These are phyloP conservation scores for Spiromastix sp. DNA, from an alignment of 2,329 filamentous ascomycete species.

Conservation along the genomic window DNA sequence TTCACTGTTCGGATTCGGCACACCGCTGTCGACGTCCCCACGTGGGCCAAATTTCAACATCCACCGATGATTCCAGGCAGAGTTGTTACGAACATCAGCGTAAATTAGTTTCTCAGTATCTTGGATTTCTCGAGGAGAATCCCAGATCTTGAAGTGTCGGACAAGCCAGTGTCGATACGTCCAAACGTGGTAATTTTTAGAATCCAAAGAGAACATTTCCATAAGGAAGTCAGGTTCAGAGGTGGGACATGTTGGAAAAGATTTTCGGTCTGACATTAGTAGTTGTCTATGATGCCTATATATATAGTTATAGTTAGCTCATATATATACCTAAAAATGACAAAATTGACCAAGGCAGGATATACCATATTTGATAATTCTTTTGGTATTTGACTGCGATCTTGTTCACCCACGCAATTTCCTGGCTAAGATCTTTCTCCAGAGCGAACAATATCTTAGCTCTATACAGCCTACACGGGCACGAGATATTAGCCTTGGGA, in stretches of 20 bases:
- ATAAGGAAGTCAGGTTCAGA: constrained; percentile 67
- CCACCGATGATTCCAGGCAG: constrained; percentile 94
- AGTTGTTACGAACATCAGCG: constrained; percentile 86
- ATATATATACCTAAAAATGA: constrained; percentile 49
- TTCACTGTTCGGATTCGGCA: constrained; percentile 17
- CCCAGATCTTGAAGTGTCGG: constrained; percentile 50
- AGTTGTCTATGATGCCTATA: constrained; percentile 50
- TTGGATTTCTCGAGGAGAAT: constrained; percentile 51
- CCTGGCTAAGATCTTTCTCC: constrained; percentile 53
- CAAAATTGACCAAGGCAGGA: constrained; percentile 1
- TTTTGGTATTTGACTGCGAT: constrained; percentile 79
- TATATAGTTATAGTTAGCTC: constrained; percentile 31
- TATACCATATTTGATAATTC: constrained; percentile 93
- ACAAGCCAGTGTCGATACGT: constrained; percentile 78
- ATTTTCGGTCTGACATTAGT: constrained; percentile 37
- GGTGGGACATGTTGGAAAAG: constrained; percentile 46
- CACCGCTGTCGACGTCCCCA: constrained; percentile 26
- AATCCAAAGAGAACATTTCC: constrained; percentile 71
- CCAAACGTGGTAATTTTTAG: constrained; percentile 99
- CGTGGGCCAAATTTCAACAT: constrained; percentile 72
- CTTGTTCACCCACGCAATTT: constrained; percentile 77
- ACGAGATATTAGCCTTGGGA: constrained; percentile 10
- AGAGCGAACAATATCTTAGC: constrained; percentile 65
- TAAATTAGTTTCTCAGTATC: constrained; percentile 64
- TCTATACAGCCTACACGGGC: constrained; percentile 64